Evolutionary conservation across 768 basidiomycete species (phyloP).

Genomic region (Suillus alpinus): DNA sequence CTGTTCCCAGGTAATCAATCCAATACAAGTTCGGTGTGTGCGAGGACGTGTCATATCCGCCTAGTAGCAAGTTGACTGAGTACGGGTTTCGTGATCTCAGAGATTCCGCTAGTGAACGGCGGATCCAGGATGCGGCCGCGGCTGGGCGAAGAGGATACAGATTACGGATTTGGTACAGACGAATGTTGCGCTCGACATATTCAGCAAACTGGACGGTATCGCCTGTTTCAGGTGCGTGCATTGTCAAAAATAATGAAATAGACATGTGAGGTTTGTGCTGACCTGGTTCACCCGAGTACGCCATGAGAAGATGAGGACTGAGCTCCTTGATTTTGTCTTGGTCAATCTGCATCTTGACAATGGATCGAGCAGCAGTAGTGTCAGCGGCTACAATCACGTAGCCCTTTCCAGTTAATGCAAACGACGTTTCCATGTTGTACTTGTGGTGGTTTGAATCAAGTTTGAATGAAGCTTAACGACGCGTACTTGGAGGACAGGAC

Average conservation of each 20-base stretch:
- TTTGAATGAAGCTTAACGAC: constrained; percentile 9
- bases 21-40: constrained; percentile 82
- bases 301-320: constrained; percentile 90
- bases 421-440: constrained; percentile 80
- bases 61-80: constrained; percentile 88
- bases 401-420: constrained; percentile 88
- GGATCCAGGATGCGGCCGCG: constrained; percentile 94
- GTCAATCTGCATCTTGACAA: constrained; percentile 96
- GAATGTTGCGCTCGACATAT: constrained; percentile 92
- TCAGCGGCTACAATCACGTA: constrained; percentile 93
- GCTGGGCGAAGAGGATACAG: constrained; percentile 84
- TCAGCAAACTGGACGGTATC: constrained; percentile 98
- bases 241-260: constrained; percentile 1
- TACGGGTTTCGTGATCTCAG: constrained; percentile 87
- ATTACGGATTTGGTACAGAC: constrained; percentile 94
- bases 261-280: constrained; percentile 28
- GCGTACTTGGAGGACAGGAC: constrained; percentile 22
- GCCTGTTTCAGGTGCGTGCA: constrained; percentile 44
- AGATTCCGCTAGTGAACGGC: constrained; percentile 83
- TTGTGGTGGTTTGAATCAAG: constrained; percentile 11
- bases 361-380: constrained; percentile 83
- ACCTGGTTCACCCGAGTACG: constrained; percentile 92
- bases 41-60: constrained; percentile 83
- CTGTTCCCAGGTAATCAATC: constrained; percentile 94
- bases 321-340: constrained; percentile 96